Evolutionary conservation across 2,329 filamentous ascomycete genomes (phyloP), one percentile per base, ranked within the genome.

Genomic region (Ophiocordyceps polyrhachis-furcata): DNA sequence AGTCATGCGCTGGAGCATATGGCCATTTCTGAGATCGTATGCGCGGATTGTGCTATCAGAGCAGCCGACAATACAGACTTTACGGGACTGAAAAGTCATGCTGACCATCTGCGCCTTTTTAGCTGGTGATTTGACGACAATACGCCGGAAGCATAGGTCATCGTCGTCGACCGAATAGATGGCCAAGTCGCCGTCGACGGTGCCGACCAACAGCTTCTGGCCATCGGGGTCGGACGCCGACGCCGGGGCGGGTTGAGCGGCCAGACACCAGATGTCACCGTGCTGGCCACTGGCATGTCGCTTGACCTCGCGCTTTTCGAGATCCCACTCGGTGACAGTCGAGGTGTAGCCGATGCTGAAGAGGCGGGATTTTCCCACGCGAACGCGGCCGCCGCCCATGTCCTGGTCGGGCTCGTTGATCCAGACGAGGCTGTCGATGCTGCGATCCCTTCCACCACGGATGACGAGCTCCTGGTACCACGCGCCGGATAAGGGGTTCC

Each of bases 301-400:
- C 63, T 81, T 74, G 12, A 87, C 83, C 46, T 76, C 71, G 14
- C 84, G 86, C 50, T 79, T 82, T 52, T 78, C 76, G 21, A 98
- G 68, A 64, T 96, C 83, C 91, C 91, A 98, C 62, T 98, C 91
- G 0, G 88, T 95, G 42, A 98, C 79, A 21, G 81, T 83, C 44
- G 83, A 85, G 19, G 88, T 93, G 59, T 91, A 93, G 46, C 89
- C 89, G 57, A 95, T 93, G 62, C 89, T 96, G 67, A 98, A 98
- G 40, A 98, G 74, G 48, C 91, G 78, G 55, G 91, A 71, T 53
- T 74, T 81, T 45, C 88, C 89, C 23, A 79, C 63, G 17, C 79
- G 62, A 49, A 71, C 67, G 49, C 72, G 74, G 23, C 76, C 79
- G 49, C 77, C 69, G 40, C 69, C 71, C 46, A 80, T 70, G 45